Evolutionary conservation across 495 filamentous ascomycete genomes (phyloP).

Genomic region (Clavariopsis aquatica): DNA sequence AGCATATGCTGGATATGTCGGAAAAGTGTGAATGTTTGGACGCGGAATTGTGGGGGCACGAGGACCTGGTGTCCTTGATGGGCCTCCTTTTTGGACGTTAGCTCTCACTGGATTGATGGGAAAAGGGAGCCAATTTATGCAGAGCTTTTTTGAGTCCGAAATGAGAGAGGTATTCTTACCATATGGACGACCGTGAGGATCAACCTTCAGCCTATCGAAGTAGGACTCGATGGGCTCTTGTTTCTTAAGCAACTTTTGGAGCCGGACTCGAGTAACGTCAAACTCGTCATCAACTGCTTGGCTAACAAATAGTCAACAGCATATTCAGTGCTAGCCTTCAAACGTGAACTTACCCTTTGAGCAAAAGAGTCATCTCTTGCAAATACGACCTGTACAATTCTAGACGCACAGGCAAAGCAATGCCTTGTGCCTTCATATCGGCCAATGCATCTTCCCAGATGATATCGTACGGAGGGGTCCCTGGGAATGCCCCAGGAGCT

Average conservation of each 20-base stretch:
- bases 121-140: background rate
- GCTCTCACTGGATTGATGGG: background rate
- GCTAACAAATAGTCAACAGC: conserved; percentile 2
- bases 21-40: background rate
- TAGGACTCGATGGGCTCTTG: conserved; percentile 36
- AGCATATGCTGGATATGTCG: background rate
- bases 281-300: conserved; percentile 24
- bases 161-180: conserved; percentile 6
- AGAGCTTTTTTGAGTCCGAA: background rate
- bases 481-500: conserved; percentile 38
- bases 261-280: conserved; percentile 10
- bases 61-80: background rate
- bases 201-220: conserved; percentile 21
- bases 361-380: conserved; percentile 48
- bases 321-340: background rate
- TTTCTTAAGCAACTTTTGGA: conserved; percentile 30
- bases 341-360: conserved; percentile 30
- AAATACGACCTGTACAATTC: conserved; percentile 58
- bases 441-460: conserved; percentile 56
- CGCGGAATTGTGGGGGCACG: background rate
- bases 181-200: conserved; percentile 13
- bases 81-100: background rate
- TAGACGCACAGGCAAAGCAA: conserved; percentile 54
- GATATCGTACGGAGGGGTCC: conserved; percentile 49
- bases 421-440: conserved; percentile 56